phyloP scores from a whole-genome alignment of 1,284 basidiomycete genomes.

The Ceratobasidium sp. region DNA sequence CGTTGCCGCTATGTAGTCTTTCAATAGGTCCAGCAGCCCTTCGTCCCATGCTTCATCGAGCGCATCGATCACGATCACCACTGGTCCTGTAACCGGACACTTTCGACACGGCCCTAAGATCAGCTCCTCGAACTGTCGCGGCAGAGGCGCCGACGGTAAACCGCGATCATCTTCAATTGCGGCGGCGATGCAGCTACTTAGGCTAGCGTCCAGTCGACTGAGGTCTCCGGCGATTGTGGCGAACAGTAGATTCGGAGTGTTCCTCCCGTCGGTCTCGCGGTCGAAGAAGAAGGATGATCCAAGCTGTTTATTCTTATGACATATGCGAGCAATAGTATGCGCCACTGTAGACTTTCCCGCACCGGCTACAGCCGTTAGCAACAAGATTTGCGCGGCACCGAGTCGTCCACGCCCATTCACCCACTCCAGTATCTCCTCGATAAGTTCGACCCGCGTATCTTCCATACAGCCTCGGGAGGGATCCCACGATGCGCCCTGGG shows the following conservation, averaged over 20 bases:
- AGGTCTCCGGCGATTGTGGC: conserved; percentile 16
- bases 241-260: conserved; percentile 7
- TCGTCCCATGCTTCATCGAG: conserved; percentile 27
- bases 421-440: conserved; percentile 9
- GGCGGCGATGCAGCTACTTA: neutral
- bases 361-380: conserved; percentile 10
- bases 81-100: neutral
- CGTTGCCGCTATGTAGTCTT: neutral
- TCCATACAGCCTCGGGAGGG: neutral
- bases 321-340: conserved; percentile 19
- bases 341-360: conserved; percentile 33
- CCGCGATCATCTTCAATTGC: conserved; percentile 8
- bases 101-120: neutral
- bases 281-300: conserved; percentile 47
- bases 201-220: neutral
- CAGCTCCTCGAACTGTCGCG: neutral
- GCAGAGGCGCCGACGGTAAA: neutral
- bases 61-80: conserved; percentile 29
- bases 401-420: neutral
- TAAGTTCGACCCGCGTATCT: neutral
- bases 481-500: conserved; percentile 27
- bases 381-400: neutral
- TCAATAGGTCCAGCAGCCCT: neutral
- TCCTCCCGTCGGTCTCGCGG: conserved; percentile 10
- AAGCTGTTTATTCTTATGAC: neutral